Evolutionary conservation across 495 filamentous ascomycete species (phyloP), one percentile per base, ranked within the genome.

Genomic region (Penicillium steckii): DNA sequence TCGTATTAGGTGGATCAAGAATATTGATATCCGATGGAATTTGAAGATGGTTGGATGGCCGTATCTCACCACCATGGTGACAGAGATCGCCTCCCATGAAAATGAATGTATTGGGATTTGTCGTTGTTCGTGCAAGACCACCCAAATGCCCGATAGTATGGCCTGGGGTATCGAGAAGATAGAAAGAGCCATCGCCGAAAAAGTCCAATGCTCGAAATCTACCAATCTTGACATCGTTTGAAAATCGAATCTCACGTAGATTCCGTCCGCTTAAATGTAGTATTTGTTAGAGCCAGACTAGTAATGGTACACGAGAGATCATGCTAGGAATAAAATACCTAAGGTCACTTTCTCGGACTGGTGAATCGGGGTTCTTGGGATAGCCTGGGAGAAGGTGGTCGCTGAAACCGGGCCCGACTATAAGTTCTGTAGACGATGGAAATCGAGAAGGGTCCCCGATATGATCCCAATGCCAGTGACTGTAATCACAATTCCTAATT

Each of bases 321-420:
- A 15, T 37, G 13, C 61, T 4, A n/a, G n/a, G n/a, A n/a, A n/a
- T n/a, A n/a, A n/a, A n/a, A n/a, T 37, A 37, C 33, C n/a, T 7
- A 37, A 37, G 18, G 33, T 37, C 33, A 37, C 33, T 37, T 15
- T 18, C 10, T 13, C 33, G 33, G 33, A 37, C 33, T 7, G n/a
- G n/a, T 4, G 33, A 15, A 37, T 76, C 57, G 3, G 68, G 64
- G 13, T 78, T 71, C 0, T 67, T 51, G 0, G 84, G 83, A 42
- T 77, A 82, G 0, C 75, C 81, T 0, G 81, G 83, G 2, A 75
- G 46, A 21, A 77, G 52, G 3, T 35, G 26, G 0, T 68, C 59
- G 32, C 76, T 80, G 56, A 82, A 78, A 0, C 83, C 83, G 1
- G 78, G 79, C 0, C 85, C 85, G 21, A 85, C 75, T 13, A 84